Evolutionary conservation across 306 rosid species (phyloP).

Genomic region (Aeschynomene evenia): DNA sequence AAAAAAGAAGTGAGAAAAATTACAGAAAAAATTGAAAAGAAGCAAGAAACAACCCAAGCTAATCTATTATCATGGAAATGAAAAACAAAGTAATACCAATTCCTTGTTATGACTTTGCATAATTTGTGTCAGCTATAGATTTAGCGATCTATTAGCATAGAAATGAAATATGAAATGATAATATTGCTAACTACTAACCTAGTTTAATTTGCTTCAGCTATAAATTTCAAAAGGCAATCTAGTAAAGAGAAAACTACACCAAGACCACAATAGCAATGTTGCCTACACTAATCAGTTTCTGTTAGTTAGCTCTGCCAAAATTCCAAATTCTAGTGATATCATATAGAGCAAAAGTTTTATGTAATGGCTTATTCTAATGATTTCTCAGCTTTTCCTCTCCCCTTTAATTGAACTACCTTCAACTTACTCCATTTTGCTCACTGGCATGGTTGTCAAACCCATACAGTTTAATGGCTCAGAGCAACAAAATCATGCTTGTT

Average conservation of each 20-base stretch:
- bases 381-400: no score
- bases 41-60: not conserved
- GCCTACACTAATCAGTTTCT: slow-evolving; percentile 5
- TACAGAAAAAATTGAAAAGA: not conserved
- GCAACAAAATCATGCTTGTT: not conserved
- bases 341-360: not conserved
- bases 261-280: not conserved
- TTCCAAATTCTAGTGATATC: slow-evolving; percentile 4
- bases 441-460: no score
- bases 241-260: not conserved
- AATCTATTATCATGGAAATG: not conserved
- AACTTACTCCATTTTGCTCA: no score
- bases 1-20: not conserved
- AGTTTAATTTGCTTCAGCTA: not conserved
- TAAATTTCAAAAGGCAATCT: not conserved
- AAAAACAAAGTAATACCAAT: not conserved
- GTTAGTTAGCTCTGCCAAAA: not conserved
- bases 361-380: no score
- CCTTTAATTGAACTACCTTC: no score
- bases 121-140: not conserved
- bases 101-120: not conserved
- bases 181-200: not conserved
- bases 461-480: no score
- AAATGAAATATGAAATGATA: not conserved
- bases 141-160: not conserved